Evolutionary conservation across 2,329 filamentous ascomycete genomes (phyloP).

Genomic region (Penicillium sumatraense): DNA sequence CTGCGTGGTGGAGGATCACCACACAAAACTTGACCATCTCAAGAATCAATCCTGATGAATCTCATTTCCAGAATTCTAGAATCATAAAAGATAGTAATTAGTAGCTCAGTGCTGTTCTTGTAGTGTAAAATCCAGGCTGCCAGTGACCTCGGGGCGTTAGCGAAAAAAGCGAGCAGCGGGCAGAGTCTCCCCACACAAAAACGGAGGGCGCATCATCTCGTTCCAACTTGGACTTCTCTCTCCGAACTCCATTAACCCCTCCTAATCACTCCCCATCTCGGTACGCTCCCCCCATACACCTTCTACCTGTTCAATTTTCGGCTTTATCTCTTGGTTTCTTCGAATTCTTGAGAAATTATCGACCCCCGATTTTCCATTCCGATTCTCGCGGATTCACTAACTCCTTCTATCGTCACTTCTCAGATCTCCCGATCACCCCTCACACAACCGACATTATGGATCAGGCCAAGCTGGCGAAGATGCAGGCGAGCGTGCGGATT

Average conservation of each 20-base stretch:
- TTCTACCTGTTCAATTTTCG: too few species aligned
- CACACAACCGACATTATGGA: conserved; percentile 59
- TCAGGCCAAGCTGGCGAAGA: conserved; percentile 68
- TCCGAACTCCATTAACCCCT: not conserved
- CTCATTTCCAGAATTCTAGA: too few species aligned
- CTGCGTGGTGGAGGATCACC: too few species aligned
- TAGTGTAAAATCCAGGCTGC: not conserved
- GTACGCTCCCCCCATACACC: too few species aligned
- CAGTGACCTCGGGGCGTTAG: not conserved
- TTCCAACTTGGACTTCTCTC: not conserved
- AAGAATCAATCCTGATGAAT: too few species aligned
- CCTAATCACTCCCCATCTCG: not conserved
- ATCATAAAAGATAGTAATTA: too few species aligned
- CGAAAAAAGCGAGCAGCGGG: not conserved
- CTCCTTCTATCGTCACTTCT: not conserved
- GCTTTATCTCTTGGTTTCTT: too few species aligned
- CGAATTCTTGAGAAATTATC: too few species aligned
- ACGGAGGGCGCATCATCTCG: not conserved
- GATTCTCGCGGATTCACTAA: not conserved
- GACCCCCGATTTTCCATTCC: not conserved
- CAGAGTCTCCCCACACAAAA: conserved; percentile 5
- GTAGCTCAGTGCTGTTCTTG: too few species aligned
- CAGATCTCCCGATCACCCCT: conserved; percentile 19
- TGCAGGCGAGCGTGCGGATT: conserved; percentile 70
- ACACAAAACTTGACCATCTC: too few species aligned